These are phyloP conservation scores for Serpula lacrymans DNA, from an alignment of 768 basidiomycete genomes.

Conservation along the genomic window DNA sequence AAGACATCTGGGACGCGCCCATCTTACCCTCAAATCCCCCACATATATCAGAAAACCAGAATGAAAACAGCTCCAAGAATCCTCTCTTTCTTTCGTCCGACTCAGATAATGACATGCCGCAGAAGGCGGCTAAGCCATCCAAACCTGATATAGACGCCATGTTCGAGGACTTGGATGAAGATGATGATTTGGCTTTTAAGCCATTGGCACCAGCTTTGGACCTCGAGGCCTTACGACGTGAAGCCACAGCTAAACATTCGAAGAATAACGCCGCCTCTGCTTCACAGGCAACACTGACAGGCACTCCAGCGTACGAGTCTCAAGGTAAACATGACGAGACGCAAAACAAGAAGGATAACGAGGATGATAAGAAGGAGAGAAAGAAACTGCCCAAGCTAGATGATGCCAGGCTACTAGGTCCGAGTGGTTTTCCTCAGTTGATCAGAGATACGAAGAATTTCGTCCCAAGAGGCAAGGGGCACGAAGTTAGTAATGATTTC, in stretches of 20 bases:
- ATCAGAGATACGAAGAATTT: conserved; percentile 75
- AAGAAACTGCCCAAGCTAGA: conserved; percentile 57
- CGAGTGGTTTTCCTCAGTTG: conserved; percentile 76
- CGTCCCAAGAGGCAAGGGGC: conserved; percentile 83
- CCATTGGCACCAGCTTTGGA: conserved; percentile 52
- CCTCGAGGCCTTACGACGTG: conserved; percentile 47
- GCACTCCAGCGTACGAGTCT: conserved; percentile 34
- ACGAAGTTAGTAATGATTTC: conserved; percentile 59
- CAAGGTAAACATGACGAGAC: conserved; percentile 15
- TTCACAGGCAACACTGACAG: conserved; percentile 45
- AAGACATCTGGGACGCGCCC: conserved; percentile 61
- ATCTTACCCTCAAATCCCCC: conserved; percentile 22
- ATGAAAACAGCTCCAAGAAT: conserved; percentile 16
- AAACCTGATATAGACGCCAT: conserved; percentile 37
- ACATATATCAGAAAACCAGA: conserved; percentile 16
- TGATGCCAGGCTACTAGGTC: conserved; percentile 68
- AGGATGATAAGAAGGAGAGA: conserved; percentile 25
- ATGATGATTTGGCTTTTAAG: conserved; percentile 38
- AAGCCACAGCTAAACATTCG: conserved; percentile 51
- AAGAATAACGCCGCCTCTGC: conserved; percentile 29
- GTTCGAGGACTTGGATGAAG: conserved; percentile 45
- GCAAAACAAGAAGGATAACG: conserved; percentile 14
- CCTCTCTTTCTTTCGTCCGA: conserved; percentile 63
- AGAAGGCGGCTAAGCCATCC: conserved; percentile 19
- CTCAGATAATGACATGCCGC: conserved; percentile 42